Evolutionary conservation across 2,329 filamentous ascomycete species (phyloP), one percentile per base, ranked within the genome.

Genomic region (Samsoniella hepiali): DNA sequence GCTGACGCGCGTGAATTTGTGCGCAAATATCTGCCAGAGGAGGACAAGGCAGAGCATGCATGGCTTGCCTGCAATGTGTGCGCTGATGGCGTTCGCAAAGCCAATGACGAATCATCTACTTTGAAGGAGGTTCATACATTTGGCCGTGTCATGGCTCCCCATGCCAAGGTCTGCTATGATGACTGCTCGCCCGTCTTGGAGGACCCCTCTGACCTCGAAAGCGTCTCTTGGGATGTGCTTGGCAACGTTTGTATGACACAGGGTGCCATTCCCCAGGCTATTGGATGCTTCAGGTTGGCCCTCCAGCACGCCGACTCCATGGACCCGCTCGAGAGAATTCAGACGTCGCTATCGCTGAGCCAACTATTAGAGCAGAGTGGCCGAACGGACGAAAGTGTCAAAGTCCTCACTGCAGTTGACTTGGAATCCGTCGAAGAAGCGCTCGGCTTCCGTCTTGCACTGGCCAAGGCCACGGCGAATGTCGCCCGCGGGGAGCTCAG

Each of bases 201-300:
- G 34, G 50, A 57, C 11, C 32, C 34, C 10, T 45, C 63, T 15
- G 70, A 71, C 40, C 68, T 73, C 8, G 73, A 76, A 62, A 74
- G 75, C 40, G 68, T 77, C n/a, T 74, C 75, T 27, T 73, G 75
- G 67, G 75, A 78, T 53, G 71, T 78, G 17, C 67, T 76, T 38
- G 76, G 70, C 15, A 65, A 68, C 32, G 69, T 70, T 10, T 72
- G 70, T 56, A 71, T 72, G 69, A 69, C 67, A 8, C 69, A 71
- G 36, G 70, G 70, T 6, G 67, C 66, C 5, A 9, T 66, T 10
- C 65, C 69, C 10, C 68, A 71, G 56, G 68, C 69, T 2, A 69
- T 71, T 22, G 69, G 70, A 3, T 72, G 70, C 64, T 72, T 72
- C 38, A 65, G 67, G 54, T 65, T 70, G 7, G 67, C 69, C 10